phyloP scores from a whole-genome alignment of 1,139 yeast species.

The Protomyces inouyei region DNA sequence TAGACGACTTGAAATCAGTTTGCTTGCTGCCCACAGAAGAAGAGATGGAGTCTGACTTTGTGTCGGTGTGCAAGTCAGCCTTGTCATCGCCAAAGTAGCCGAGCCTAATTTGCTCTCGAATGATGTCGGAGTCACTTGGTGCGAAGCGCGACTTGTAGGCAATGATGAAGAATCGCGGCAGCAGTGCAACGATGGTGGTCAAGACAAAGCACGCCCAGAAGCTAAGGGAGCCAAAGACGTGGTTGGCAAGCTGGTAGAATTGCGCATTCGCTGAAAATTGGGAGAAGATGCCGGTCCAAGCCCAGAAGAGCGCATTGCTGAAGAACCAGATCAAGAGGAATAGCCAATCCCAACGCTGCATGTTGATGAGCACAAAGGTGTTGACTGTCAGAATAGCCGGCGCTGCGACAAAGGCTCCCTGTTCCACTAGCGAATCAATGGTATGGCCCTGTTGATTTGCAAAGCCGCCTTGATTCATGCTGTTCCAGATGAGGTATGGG shows the following conservation, averaged over 20 bases:
- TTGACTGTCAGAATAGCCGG: constrained; percentile 79
- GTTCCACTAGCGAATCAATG: constrained; percentile 76
- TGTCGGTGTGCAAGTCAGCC: background rate
- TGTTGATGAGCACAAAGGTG: constrained; percentile 70
- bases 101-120: constrained; percentile 55
- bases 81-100: constrained; percentile 17
- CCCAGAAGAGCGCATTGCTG: constrained; percentile 56
- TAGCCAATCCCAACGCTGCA: constrained; percentile 93
- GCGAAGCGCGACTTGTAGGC: constrained; percentile 54
- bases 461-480: constrained; percentile 52
- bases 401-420: constrained; percentile 75
- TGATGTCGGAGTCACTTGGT: constrained; percentile 80
- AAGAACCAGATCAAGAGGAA: constrained; percentile 57
- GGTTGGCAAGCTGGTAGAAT: constrained; percentile 70
- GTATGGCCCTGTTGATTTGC: constrained; percentile 51
- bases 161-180: constrained; percentile 72
- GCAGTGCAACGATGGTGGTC: constrained; percentile 64
- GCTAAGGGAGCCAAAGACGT: constrained; percentile 62
- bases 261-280: constrained; percentile 55
- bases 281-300: constrained; percentile 91
- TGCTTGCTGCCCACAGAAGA: background rate
- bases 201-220: constrained; percentile 81
- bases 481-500: constrained; percentile 66
- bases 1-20: background rate
- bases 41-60: background rate